A percentile compares a stretch with the other conserved stretches of the same genome.
Evolutionary conservation across 1,284 basidiomycete genomes (phyloP).

Genomic region (Ustilago hordei): DNA sequence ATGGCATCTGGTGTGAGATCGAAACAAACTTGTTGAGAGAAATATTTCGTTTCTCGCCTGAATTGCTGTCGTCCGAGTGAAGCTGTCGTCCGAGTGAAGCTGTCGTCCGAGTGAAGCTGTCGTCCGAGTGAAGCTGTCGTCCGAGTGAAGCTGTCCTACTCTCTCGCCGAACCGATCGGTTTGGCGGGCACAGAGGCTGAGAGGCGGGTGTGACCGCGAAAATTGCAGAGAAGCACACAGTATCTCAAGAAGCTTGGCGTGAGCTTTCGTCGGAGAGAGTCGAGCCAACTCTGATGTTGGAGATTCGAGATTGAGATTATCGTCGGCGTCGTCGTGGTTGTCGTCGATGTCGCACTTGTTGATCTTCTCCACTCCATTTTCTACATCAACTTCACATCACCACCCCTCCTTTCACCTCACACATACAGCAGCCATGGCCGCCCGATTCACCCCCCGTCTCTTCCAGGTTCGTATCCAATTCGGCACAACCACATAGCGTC

Average conservation of each 20-base stretch:
- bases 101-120: conserved; percentile 5
- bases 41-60: background rate
- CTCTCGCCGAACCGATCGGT: conserved; percentile 45
- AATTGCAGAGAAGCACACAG: conserved; percentile 13
- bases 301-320: conserved; percentile 9
- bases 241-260: conserved; percentile 20
- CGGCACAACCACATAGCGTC: conserved; percentile 1
- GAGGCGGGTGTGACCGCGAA: conserved; percentile 29
- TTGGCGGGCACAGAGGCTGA: conserved; percentile 6
- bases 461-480: conserved; percentile 48
- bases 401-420: background rate
- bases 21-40: background rate
- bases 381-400: conserved; percentile 6
- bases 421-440: conserved; percentile 42
- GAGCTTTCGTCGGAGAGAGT: conserved; percentile 24
- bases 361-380: conserved; percentile 23
- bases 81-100: background rate
- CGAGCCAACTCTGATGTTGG: background rate
- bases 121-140: no score
- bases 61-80: conserved; percentile 20
- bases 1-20: conserved; percentile 9
- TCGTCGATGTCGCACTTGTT: conserved; percentile 13
- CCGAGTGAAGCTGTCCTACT: conserved; percentile 4
- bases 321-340: conserved; percentile 13
- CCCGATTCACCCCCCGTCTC: conserved; percentile 57